Conservation (phyloP, 2,329 filamentous ascomycete species). For the Geosmithia flava region DNA sequence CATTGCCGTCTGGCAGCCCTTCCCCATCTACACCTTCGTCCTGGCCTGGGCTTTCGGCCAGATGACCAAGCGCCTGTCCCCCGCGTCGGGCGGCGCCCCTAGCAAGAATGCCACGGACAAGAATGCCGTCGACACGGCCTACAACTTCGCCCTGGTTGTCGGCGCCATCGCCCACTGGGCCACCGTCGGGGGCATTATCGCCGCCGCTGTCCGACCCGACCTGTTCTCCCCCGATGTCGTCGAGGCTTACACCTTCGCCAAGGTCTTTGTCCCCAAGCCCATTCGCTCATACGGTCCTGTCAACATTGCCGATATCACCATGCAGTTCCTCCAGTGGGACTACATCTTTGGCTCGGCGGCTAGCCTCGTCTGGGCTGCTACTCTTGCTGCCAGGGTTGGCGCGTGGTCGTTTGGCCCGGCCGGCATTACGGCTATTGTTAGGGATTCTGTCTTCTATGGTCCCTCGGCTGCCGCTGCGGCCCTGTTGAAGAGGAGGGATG, state of each 20-base stretch:
- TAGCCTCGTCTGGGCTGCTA: slow-evolving; percentile 7
- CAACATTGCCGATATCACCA: slow-evolving; percentile 4
- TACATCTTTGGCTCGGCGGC: slow-evolving; percentile 8
- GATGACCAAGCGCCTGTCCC: slow-evolving; percentile 6
- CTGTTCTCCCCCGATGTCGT: slow-evolving; percentile 9
- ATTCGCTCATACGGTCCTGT: neutral
- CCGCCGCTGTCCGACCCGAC: slow-evolving; percentile 3
- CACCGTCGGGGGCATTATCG: slow-evolving; percentile 7
- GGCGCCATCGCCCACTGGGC: slow-evolving; percentile 11
- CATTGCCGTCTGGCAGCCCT: slow-evolving; percentile 10
- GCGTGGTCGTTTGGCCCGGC: neutral
- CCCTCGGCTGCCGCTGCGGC: neutral
- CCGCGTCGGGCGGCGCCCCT: neutral
- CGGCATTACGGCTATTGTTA: neutral
- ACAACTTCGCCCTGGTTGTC: slow-evolving; percentile 12
- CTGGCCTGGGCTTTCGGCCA: slow-evolving; percentile 7
- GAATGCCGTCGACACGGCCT: slow-evolving; percentile 9
- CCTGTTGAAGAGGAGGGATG: slow-evolving; percentile 1
- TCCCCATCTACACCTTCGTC: slow-evolving; percentile 8
- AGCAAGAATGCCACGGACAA: slow-evolving; percentile 7
- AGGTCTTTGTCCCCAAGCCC: slow-evolving; percentile 8
- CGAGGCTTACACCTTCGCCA: slow-evolving; percentile 3
- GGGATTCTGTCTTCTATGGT: neutral
- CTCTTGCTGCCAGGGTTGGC: slow-evolving; percentile 6
- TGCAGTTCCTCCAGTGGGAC: slow-evolving; percentile 14